Evolutionary conservation across 106 monocot genomes (phyloP), one percentile per base, ranked within the genome.

Genomic region (Amphibolis antarctica): DNA sequence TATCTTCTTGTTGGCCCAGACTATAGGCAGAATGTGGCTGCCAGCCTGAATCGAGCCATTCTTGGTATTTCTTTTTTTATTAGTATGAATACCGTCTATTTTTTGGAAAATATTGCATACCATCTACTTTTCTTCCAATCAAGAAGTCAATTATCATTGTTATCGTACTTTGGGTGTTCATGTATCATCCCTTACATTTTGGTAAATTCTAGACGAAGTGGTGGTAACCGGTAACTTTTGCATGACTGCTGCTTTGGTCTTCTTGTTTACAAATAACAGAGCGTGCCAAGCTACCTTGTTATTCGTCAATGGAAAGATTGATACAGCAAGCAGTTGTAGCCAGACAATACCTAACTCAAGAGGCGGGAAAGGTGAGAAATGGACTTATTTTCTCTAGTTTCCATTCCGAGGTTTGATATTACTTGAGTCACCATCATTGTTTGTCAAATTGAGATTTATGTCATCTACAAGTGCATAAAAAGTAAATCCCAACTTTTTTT

Each of bases 281-380:
- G 45, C 80, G 78, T 74, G 69, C 80, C 27, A 96, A 86, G 67
- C 84, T 84, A 51, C 90, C 96, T 64, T 44, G 78, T 28, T 78
- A 86, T 81, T 90, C 96, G 62, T 75, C 83, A 59, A 76, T 96
- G 86, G 96, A 90, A 66, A 86, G 76, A 63, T 46, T 96, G 72
- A 76, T 89, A 58, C 89, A 86, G 63, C 96, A 96, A 74, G 59
- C 71, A 57, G 82, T 81, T 63, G 84, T 96, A 64, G 84, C 82
- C 48, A 73, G 80, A 36, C 84, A 84, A 53, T 74, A 44, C 61
- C 69, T 96, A 28, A 70, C 84, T 53, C 77, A 86, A 71, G 96
- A 90, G 56, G 53, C 75, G 46, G 84, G 82, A 69, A 90, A 86
- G 96, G 93, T 93, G 65, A 0, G 12, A 48, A 18, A 44, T 46